These are phyloP conservation scores for Teratosphaeria gauchensis DNA, from an alignment of 2,329 filamentous ascomycete species.

Conservation along the genomic window DNA sequence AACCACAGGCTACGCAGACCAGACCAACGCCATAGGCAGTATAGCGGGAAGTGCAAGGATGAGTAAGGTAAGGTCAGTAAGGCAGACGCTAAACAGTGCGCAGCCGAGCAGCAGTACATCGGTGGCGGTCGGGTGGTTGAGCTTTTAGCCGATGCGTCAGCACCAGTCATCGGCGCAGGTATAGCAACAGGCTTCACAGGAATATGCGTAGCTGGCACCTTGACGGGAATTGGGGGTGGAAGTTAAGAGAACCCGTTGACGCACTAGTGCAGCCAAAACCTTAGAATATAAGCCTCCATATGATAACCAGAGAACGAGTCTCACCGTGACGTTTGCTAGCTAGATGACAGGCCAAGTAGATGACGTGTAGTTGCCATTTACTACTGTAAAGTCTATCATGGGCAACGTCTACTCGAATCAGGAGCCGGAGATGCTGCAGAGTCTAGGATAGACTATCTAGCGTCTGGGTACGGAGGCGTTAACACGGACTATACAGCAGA, in stretches of 20 bases:
- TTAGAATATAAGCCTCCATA: conserved; percentile 95
- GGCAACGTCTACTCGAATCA: conserved; percentile 95
- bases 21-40: too few relatives aligned
- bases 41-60: not conserved
- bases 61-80: conserved; percentile 19
- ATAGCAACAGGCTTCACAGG: conserved; percentile 91
- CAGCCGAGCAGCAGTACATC: conserved; percentile 38
- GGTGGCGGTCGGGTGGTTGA: conserved; percentile 93
- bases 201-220: conserved; percentile 82
- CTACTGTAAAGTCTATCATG: conserved; percentile 95
- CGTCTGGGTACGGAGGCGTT: conserved; percentile 96
- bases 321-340: conserved; percentile 88
- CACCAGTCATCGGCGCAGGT: conserved; percentile 87
- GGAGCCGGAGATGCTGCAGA: conserved; percentile 96
- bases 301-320: conserved; percentile 94
- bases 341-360: conserved; percentile 99
- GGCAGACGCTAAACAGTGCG: conserved; percentile 19
- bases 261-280: conserved; percentile 86
- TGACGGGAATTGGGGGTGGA: conserved; percentile 79
- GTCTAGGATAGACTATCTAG: conserved; percentile 97
- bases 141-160: conserved; percentile 80
- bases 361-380: conserved; percentile 89
- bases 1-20: conserved; percentile 48
- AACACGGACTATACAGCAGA: conserved; percentile 91
- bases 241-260: conserved; percentile 77